phyloP scores from a whole-genome alignment of 2,329 filamentous ascomycete species.

The Clonostachys rosea region DNA sequence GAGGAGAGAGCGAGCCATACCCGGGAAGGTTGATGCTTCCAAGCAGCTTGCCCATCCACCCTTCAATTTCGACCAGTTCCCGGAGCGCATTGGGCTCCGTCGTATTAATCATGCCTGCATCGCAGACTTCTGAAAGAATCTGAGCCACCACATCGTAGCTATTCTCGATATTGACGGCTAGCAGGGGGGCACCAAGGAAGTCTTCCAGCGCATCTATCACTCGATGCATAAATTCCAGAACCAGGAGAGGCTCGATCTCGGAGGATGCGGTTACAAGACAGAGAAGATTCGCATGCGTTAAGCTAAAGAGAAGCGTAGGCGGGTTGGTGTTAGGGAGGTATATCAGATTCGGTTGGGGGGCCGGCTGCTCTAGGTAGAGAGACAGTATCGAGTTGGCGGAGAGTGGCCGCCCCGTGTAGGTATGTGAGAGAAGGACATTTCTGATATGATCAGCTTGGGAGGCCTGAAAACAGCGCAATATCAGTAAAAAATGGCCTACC shows the following conservation, averaged over 20 bases:
- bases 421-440: slow-evolving; percentile 80
- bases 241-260: slow-evolving; percentile 84
- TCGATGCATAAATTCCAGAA: slow-evolving; percentile 91
- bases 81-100: slow-evolving; percentile 91
- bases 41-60: slow-evolving; percentile 82
- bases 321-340: slow-evolving; percentile 80
- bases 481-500: too few relatives aligned
- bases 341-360: slow-evolving; percentile 79
- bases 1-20: slow-evolving; percentile 29
- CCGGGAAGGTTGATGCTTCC: slow-evolving; percentile 82
- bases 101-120: slow-evolving; percentile 82
- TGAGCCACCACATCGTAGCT: slow-evolving; percentile 94
- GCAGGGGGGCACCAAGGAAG: slow-evolving; percentile 82
- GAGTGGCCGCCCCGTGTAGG: slow-evolving; percentile 78
- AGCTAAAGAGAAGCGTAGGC: slow-evolving; percentile 82
- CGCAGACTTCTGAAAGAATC: slow-evolving; percentile 92
- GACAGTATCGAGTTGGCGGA: slow-evolving; percentile 73
- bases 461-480: background rate
- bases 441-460: slow-evolving; percentile 35
- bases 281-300: slow-evolving; percentile 81
- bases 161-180: slow-evolving; percentile 80
- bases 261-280: slow-evolving; percentile 80
- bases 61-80: slow-evolving; percentile 88
- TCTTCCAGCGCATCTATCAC: slow-evolving; percentile 91
- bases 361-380: slow-evolving; percentile 78